These are phyloP conservation scores for Umbelopsis vinacea DNA, from an alignment of 192 early-diverging fungal species.

Conservation along the genomic window DNA sequence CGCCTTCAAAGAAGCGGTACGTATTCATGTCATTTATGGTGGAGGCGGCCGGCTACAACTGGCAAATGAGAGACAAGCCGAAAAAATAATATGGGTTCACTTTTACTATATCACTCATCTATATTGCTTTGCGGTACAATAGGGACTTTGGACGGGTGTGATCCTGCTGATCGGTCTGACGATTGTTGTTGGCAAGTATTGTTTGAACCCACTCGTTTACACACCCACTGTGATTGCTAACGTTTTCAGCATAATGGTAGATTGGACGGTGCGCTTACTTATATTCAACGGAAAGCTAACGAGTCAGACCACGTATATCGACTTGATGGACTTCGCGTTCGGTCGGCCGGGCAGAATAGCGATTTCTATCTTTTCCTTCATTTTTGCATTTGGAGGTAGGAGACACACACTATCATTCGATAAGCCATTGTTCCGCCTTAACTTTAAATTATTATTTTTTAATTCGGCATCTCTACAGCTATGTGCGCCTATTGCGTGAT, in stretches of 20 bases:
- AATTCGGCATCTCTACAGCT: constrained; percentile 31
- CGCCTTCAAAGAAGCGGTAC: constrained; percentile 79
- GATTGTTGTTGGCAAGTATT: constrained; percentile 62
- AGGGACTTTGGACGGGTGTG: constrained; percentile 55
- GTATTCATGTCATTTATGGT: constrained; percentile 1
- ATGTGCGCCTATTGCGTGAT: constrained; percentile 76
- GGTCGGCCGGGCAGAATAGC: constrained; percentile 74
- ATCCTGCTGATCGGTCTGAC: constrained; percentile 61
- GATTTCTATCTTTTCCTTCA: constrained; percentile 90
- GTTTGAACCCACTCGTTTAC: not conserved
- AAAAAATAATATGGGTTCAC: not conserved
- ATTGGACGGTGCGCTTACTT: constrained; percentile 81
- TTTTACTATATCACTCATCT: not conserved
- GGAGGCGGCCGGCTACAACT: not conserved
- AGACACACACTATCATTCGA: not conserved
- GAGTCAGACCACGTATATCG: constrained; percentile 82
- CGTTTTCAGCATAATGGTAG: constrained; percentile 26
- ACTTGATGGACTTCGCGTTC: constrained; percentile 81
- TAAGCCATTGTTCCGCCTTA: not conserved
- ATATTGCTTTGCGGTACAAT: not conserved
- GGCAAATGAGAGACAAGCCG: not conserved
- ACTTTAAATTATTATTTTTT: not conserved
- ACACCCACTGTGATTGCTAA: not conserved
- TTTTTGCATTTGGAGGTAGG: constrained; percentile 92
- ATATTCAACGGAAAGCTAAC: constrained; percentile 77